Evolutionary conservation across 176 grass and related monocot species (phyloP), one percentile per base, ranked within the genome.

Genomic region (Ensete ventricosum): DNA sequence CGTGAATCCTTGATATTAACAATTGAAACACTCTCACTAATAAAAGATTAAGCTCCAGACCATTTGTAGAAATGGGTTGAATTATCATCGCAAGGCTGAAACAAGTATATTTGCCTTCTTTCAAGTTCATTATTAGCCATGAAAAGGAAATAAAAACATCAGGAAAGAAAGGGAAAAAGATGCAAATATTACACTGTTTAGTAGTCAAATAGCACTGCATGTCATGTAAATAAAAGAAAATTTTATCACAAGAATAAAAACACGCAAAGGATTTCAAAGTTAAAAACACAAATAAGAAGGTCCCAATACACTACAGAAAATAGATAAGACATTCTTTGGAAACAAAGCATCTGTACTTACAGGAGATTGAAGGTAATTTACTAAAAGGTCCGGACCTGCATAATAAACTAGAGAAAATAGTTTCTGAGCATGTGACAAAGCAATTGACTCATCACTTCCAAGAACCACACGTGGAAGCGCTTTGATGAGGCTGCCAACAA

Each of bases 341-440:
- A 67, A 24, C 17, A 72, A 78, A 71, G 53, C 12, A 62, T n/a
- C 21, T 34, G 53, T 60, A 85, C 84, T 82, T 82, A 98, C 90
- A 69, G 94, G 88, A 82, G 88, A 93, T 53, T 52, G 67, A 75
- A 98, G 88, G 80, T 88, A 78, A 90, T 87, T 91, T 55, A 67
- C 81, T 76, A 98, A 70, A 87, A 89, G 87, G 76, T 85, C 75
- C 64, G 94, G 94, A 51, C 94, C 94, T 70, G 94, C 87, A 82
- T 87, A 91, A 88, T 86, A 98, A 50, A 84, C 86, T 78, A 98
- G 78, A 81, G 88, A 86, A 72, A 93, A 77, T 59, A 98, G 64
- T 86, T 81, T 98, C 78, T 81, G 86, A 69, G 90, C 90, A 91
- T 93, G 93, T 68, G 83, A 89, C 76, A 98, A 73, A 2, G 90